Percentiles rank a stretch among this genome's conserved stretches.
Conservation (phyloP, 2,329 filamentous ascomycete species). For the Fusarium torreyae region DNA sequence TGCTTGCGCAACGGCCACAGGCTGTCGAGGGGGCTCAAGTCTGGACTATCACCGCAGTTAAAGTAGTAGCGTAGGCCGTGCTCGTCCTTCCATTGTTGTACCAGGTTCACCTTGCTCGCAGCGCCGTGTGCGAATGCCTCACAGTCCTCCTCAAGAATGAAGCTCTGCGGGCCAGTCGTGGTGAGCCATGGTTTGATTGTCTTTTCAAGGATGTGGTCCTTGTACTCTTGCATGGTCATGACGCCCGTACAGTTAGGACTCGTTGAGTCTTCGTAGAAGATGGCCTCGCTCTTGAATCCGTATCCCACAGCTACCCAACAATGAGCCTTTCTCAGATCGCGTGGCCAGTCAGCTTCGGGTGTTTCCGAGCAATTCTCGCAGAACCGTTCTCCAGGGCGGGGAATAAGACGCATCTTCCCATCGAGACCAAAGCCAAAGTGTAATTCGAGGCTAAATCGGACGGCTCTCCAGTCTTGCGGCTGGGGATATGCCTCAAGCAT, state of each 20-base stretch:
- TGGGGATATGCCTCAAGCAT: slow-evolving; percentile 54
- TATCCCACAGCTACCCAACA: slow-evolving; percentile 56
- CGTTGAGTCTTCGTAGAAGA: slow-evolving; percentile 57
- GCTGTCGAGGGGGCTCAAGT: slow-evolving; percentile 56
- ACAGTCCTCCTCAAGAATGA: slow-evolving; percentile 56
- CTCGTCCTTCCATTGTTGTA: slow-evolving; percentile 56
- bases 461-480: slow-evolving; percentile 52
- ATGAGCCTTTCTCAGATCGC: slow-evolving; percentile 55
- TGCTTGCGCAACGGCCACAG: slow-evolving; percentile 56
- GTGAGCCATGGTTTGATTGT: slow-evolving; percentile 55
- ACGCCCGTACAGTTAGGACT: slow-evolving; percentile 52
- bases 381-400: slow-evolving; percentile 54
- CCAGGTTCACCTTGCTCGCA: slow-evolving; percentile 55
- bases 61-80: slow-evolving; percentile 53
- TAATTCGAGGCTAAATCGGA: slow-evolving; percentile 57
- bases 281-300: slow-evolving; percentile 56
- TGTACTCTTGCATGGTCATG: slow-evolving; percentile 56
- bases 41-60: slow-evolving; percentile 57
- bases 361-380: slow-evolving; percentile 49
- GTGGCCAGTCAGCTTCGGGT: slow-evolving; percentile 51
- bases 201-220: slow-evolving; percentile 54
- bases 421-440: slow-evolving; percentile 59
- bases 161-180: slow-evolving; percentile 40
- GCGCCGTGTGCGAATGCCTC: slow-evolving; percentile 56
- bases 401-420: slow-evolving; percentile 55